A percentile compares a stretch with the other conserved stretches of the same genome.
Conservation (phyloP, 2,329 filamentous ascomycete species). For the Colletotrichum liriopes region DNA sequence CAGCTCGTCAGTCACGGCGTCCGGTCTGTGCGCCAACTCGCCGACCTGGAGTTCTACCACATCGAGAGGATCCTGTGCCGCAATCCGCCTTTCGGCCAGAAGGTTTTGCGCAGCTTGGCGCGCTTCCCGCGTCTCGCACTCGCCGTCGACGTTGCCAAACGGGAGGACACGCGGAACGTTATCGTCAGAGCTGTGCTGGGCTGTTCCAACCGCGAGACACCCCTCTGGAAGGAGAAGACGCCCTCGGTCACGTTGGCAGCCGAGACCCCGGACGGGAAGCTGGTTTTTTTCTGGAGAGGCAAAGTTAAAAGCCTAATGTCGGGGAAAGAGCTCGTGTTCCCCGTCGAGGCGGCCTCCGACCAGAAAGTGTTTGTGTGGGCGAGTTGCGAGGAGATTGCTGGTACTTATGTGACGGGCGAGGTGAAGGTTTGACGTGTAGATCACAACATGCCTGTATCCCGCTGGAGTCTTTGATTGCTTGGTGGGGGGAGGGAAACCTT, state of each 20-base stretch:
- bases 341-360: constrained; percentile 65
- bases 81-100: constrained; percentile 87
- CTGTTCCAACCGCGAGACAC: constrained; percentile 77
- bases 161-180: constrained; percentile 51
- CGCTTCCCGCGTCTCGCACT: constrained; percentile 77
- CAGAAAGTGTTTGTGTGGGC: constrained; percentile 77
- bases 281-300: constrained; percentile 78
- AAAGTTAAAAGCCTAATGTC: constrained; percentile 77
- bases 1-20: constrained; percentile 83
- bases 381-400: constrained; percentile 89
- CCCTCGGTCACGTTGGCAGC: constrained; percentile 83
- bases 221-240: constrained; percentile 74
- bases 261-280: constrained; percentile 77
- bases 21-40: constrained; percentile 79
- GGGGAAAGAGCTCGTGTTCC: constrained; percentile 70
- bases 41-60: constrained; percentile 74
- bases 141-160: constrained; percentile 55
- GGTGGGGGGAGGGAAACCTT: not conserved
- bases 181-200: constrained; percentile 78
- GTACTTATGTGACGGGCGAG: constrained; percentile 60
- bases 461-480: too few relatives aligned
- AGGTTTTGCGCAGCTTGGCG: constrained; percentile 74
- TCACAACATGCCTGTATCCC: not conserved
- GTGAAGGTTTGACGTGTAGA: constrained; percentile 2
- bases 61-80: constrained; percentile 85